Conservation (phyloP, 2,329 filamentous ascomycete genomes). For the Fusarium continuum region DNA sequence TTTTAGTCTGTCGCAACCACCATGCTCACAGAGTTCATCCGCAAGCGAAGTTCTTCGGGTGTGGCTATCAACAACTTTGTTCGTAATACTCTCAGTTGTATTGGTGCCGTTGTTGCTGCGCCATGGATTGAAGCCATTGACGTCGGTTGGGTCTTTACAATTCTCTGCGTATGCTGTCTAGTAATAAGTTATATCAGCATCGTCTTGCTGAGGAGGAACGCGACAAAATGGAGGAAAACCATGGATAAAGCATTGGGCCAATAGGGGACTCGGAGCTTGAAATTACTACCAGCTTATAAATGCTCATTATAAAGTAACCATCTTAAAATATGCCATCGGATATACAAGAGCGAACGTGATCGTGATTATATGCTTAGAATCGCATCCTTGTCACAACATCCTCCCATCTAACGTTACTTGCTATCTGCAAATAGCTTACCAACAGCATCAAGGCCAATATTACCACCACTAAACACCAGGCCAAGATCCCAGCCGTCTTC, state of each 20-base stretch:
- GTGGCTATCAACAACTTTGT: constrained; percentile 86
- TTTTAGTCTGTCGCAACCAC: constrained; percentile 71
- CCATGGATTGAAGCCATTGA: constrained; percentile 77
- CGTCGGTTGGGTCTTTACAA: constrained; percentile 80
- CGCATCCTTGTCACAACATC: neutral
- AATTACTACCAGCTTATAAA: neutral
- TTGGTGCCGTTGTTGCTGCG: constrained; percentile 74
- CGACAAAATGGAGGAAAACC: constrained; percentile 67
- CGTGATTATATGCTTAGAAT: neutral
- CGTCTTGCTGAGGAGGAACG: constrained; percentile 68
- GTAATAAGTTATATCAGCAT: constrained; percentile 66
- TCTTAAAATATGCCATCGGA: neutral
- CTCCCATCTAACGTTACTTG: constrained; percentile 1
- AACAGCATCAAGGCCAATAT: constrained; percentile 64
- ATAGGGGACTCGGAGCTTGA: neutral
- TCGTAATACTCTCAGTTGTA: constrained; percentile 79
- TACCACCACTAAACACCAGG: constrained; percentile 68
- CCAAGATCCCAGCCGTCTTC: constrained; percentile 77
- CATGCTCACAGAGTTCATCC: constrained; percentile 88
- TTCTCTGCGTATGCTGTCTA: constrained; percentile 61
- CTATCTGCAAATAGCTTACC: constrained; percentile 57
- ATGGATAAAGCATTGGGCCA: constrained; percentile 65
- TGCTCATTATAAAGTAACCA: neutral
- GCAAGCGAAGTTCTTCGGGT: constrained; percentile 72
- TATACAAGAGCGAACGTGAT: neutral